phyloP scores from a whole-genome alignment of 495 filamentous ascomycete genomes.

The Podospora appendiculata region DNA sequence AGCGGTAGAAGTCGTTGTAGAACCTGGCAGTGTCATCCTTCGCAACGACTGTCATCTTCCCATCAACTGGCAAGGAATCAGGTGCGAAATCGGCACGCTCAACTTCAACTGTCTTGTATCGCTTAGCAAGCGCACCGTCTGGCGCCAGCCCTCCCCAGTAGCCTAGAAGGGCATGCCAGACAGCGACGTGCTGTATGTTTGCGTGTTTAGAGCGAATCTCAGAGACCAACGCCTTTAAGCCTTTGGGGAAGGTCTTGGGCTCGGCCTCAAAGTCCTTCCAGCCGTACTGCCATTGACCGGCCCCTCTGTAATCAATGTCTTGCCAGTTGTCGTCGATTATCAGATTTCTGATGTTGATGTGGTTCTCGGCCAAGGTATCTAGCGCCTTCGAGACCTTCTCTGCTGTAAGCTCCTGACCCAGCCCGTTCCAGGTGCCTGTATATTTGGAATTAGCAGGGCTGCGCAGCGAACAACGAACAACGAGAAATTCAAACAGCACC shows the following conservation, averaged over 20 bases:
- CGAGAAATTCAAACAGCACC: slow-evolving; percentile 11
- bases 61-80: slow-evolving; percentile 46
- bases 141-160: slow-evolving; percentile 92
- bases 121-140: slow-evolving; percentile 35
- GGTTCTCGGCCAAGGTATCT: slow-evolving; percentile 57
- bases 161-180: slow-evolving; percentile 93
- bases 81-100: slow-evolving; percentile 39
- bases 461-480: background rate
- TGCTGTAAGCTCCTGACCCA: slow-evolving; percentile 76
- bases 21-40: slow-evolving; percentile 61
- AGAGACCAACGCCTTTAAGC: slow-evolving; percentile 59
- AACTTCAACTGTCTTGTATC: slow-evolving; percentile 70
- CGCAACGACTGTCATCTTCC: slow-evolving; percentile 65
- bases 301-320: slow-evolving; percentile 48
- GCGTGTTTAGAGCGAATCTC: slow-evolving; percentile 62
- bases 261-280: slow-evolving; percentile 79
- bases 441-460: background rate
- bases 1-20: slow-evolving; percentile 88
- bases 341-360: slow-evolving; percentile 69
- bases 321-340: slow-evolving; percentile 99
- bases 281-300: slow-evolving; percentile 42
- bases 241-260: slow-evolving; percentile 66
- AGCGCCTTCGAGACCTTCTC: slow-evolving; percentile 71
- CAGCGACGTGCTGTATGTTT: slow-evolving; percentile 74
- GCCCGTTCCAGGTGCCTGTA: slow-evolving; percentile 81